phyloP scores from a whole-genome alignment of 805 yeast species.

The Saccharomyces paradoxus region DNA sequence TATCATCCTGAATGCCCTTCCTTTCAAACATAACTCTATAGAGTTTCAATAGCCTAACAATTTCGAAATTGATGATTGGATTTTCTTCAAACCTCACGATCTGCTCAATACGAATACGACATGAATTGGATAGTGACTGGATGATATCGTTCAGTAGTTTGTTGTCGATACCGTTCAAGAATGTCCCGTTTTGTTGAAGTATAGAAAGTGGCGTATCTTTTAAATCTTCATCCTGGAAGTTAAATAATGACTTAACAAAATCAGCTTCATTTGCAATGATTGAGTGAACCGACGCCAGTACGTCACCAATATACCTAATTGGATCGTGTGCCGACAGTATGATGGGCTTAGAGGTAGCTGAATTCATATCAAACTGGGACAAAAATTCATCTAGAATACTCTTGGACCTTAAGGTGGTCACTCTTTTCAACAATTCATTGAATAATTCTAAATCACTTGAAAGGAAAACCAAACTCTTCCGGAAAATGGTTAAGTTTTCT shows the following conservation, averaged over 20 bases:
- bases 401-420: slow-evolving; percentile 65
- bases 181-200: slow-evolving; percentile 19
- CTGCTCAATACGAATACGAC: slow-evolving; percentile 60
- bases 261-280: slow-evolving; percentile 84
- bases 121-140: slow-evolving; percentile 37
- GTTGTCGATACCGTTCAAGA: slow-evolving; percentile 21
- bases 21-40: slow-evolving; percentile 58
- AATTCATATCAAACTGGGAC: slow-evolving; percentile 38
- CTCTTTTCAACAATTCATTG: slow-evolving; percentile 49
- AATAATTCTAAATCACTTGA: slow-evolving; percentile 43
- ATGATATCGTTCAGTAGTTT: slow-evolving; percentile 27
- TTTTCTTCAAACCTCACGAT: slow-evolving; percentile 57
- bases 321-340: slow-evolving; percentile 71
- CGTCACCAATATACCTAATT: slow-evolving; percentile 72
- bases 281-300: slow-evolving; percentile 81
- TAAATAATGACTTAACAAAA: slow-evolving; percentile 55
- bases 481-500: slow-evolving; percentile 21
- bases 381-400: slow-evolving; percentile 59
- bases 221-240: slow-evolving; percentile 26
- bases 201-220: slow-evolving; percentile 12
- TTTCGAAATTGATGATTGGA: slow-evolving; percentile 45
- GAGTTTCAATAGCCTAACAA: slow-evolving; percentile 55
- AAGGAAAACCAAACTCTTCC: slow-evolving; percentile 29
- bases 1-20: slow-evolving; percentile 31
- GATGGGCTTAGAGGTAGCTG: slow-evolving; percentile 38